Evolutionary conservation across 179 eudicot genomes (phyloP).

Genomic region (Beta macrorhiza): DNA sequence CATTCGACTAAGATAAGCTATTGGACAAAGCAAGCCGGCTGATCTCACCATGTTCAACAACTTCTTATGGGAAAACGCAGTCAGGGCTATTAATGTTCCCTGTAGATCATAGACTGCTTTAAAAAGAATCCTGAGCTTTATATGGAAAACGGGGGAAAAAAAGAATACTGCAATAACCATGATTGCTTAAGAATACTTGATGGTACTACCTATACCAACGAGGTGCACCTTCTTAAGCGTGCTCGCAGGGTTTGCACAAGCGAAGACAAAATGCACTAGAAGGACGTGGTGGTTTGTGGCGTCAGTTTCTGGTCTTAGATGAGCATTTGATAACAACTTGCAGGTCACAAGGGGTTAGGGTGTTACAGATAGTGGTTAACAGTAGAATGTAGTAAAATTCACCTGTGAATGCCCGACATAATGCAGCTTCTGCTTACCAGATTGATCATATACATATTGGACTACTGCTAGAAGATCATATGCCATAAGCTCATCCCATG

Average conservation of each 20-base stretch:
- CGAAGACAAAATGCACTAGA: no score
- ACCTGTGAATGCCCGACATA: conserved; percentile 77
- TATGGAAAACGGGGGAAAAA: no score
- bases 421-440: conserved; percentile 53
- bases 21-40: conserved; percentile 69
- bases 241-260: no score
- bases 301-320: no score
- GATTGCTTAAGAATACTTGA: no score
- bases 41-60: conserved; percentile 55
- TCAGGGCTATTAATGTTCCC: conserved; percentile 77
- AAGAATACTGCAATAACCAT: no score
- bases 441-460: conserved; percentile 42
- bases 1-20: conserved; percentile 67
- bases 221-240: no score
- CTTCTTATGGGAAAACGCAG: conserved; percentile 53
- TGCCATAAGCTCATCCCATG: conserved; percentile 65
- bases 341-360: no score
- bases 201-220: no score
- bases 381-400: not conserved
- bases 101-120: conserved; percentile 17
- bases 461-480: conserved; percentile 53
- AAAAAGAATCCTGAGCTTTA: not conserved
- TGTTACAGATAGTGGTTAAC: not conserved
- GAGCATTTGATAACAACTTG: no score
- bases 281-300: no score